Percentiles rank a stretch among this genome's conserved stretches.
These are phyloP conservation scores for Cyclotella cryptica DNA, from an alignment of 108 stramenopile species.

Conservation along the genomic window DNA sequence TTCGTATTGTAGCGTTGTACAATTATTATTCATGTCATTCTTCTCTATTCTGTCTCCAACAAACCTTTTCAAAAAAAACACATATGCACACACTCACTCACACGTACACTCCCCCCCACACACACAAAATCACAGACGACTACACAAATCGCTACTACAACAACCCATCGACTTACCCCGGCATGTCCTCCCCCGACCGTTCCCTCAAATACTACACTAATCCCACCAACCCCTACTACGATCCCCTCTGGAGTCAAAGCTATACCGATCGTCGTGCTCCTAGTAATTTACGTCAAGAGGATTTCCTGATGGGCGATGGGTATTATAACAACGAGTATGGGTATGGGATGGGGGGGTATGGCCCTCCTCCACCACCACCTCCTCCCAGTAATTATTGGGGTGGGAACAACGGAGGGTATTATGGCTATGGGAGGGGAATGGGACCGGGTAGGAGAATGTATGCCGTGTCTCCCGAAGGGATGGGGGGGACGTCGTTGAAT, in stretches of 20 bases:
- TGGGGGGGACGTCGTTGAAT: neutral
- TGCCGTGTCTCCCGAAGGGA: neutral
- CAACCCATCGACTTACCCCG: conserved; percentile 23
- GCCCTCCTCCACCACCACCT: neutral
- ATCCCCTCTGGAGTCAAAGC: conserved; percentile 52
- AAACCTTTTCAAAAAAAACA: no score
- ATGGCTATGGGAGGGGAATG: conserved; percentile 11
- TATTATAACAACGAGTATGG: conserved; percentile 15
- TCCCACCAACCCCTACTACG: conserved; percentile 47
- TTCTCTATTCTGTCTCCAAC: no score
- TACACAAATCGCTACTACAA: conserved; percentile 12
- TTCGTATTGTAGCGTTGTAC: neutral
- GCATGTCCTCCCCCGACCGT: conserved; percentile 16
- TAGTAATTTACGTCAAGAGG: conserved; percentile 8
- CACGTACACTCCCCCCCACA: neutral
- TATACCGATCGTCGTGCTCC: conserved; percentile 20
- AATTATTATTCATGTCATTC: no score
- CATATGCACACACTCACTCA: no score
- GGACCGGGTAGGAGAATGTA: conserved; percentile 20
- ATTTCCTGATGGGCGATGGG: no score
- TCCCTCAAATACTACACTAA: conserved; percentile 37
- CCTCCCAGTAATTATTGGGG: neutral
- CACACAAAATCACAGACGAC: neutral
- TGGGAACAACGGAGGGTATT: conserved; percentile 15
- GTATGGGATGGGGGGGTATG: neutral